These are phyloP conservation scores for Nakazawaea ishiwadae DNA, from an alignment of 805 yeast species.

Conservation along the genomic window DNA sequence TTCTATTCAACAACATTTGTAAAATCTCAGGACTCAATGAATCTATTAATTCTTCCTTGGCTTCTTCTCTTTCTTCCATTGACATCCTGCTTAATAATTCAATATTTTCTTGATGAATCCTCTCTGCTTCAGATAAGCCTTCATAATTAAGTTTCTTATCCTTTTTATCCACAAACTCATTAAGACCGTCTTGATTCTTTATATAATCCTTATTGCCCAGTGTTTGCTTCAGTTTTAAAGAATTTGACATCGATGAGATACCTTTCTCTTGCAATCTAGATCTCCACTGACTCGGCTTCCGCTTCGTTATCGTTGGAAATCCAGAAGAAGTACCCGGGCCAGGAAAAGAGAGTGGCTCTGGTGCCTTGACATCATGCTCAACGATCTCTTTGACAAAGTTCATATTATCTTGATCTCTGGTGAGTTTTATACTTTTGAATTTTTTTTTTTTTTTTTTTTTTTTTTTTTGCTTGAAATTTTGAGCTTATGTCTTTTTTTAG, in stretches of 20 bases:
- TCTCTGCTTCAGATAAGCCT: conserved; percentile 56
- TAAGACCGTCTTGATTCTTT: conserved; percentile 10
- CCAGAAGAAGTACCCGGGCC: conserved; percentile 23
- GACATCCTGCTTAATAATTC: conserved; percentile 58
- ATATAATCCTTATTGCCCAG: background rate
- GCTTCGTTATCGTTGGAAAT: conserved; percentile 30
- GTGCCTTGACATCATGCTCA: conserved; percentile 46
- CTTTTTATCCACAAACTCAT: conserved; percentile 14
- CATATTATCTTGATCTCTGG: too few relatives aligned
- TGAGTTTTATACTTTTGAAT: background rate
- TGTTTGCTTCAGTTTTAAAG: conserved; percentile 11
- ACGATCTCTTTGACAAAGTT: conserved; percentile 70
- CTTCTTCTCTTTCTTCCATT: conserved; percentile 56
- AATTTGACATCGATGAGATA: conserved; percentile 20
- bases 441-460: background rate
- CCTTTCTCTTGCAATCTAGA: conserved; percentile 34
- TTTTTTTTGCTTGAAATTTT: too few relatives aligned
- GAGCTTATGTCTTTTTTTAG: too few relatives aligned
- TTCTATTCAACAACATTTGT: conserved; percentile 51
- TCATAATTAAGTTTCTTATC: conserved; percentile 11
- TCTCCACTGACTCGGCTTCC: conserved; percentile 47
- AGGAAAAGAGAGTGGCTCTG: conserved; percentile 26
- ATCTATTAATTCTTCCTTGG: conserved; percentile 62
- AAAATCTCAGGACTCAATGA: conserved; percentile 66
- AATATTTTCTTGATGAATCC: conserved; percentile 73